These are phyloP conservation scores for Ascochyta fabae DNA, from an alignment of 2,329 filamentous ascomycete species.

Conservation along the genomic window DNA sequence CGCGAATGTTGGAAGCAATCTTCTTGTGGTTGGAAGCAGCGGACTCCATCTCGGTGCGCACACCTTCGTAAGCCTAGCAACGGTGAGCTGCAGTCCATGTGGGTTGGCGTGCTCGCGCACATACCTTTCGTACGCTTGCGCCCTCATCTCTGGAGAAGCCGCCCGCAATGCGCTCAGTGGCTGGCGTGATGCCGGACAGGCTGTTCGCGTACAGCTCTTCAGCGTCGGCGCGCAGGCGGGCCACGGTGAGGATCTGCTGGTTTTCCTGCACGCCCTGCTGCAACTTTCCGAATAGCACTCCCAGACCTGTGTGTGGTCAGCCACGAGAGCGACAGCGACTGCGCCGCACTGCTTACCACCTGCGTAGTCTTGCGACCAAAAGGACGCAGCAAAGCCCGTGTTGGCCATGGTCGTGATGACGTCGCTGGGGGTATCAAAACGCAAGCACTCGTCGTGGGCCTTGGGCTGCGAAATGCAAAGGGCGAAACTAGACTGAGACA, in stretches of 20 bases:
- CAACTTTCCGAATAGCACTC: slow-evolving; percentile 93
- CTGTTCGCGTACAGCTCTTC: slow-evolving; percentile 87
- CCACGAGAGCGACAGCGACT: slow-evolving; percentile 5
- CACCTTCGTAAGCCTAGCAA: slow-evolving; percentile 89
- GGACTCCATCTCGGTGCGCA: slow-evolving; percentile 90
- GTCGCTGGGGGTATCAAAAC: slow-evolving; percentile 27
- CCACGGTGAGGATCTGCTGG: slow-evolving; percentile 88
- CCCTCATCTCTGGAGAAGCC: slow-evolving; percentile 93
- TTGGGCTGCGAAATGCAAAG: slow-evolving; percentile 16
- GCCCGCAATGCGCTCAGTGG: slow-evolving; percentile 79
- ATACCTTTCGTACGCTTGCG: slow-evolving; percentile 91
- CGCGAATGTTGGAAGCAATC: slow-evolving; percentile 94
- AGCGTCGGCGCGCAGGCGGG: slow-evolving; percentile 92
- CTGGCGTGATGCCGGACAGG: slow-evolving; percentile 79
- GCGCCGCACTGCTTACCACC: slow-evolving; percentile 71
- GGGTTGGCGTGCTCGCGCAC: slow-evolving; percentile 20
- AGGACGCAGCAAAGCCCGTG: slow-evolving; percentile 83
- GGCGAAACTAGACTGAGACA: slow-evolving; percentile 16
- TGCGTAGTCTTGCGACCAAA: slow-evolving; percentile 98
- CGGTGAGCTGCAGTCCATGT: slow-evolving; percentile 9
- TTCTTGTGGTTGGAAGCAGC: slow-evolving; percentile 89
- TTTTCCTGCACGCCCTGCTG: slow-evolving; percentile 97
- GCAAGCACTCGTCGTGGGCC: slow-evolving; percentile 24
- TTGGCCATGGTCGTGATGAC: slow-evolving; percentile 38
- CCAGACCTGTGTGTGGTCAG: slow-evolving; percentile 66